Evolutionary conservation across 441 rosid species (phyloP).

Genomic region (Flueggea neowawraea): DNA sequence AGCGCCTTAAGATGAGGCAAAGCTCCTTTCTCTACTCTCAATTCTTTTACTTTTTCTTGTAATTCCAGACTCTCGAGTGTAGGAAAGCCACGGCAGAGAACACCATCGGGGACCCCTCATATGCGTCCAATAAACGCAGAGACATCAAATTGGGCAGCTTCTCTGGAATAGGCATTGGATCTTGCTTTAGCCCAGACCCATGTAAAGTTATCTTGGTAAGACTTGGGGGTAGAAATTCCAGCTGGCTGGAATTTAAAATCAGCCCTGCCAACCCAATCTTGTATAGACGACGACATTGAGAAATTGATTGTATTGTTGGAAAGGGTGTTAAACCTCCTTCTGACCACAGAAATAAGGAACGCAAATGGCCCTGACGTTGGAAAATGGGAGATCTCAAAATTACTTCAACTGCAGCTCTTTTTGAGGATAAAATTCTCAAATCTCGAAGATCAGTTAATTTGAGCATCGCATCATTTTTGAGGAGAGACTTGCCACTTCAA

Average conservation of each 20-base stretch:
- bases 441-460: too few species aligned
- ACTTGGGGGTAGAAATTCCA: slow-evolving; percentile 4
- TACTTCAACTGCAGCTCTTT: too few species aligned
- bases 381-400: too few species aligned
- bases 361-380: too few species aligned
- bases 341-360: too few species aligned
- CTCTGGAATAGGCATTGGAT: slow-evolving; percentile 6
- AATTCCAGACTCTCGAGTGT: background rate
- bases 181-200: background rate
- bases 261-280: too few species aligned
- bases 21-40: slow-evolving; percentile 10
- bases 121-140: background rate
- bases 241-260: background rate
- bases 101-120: background rate
- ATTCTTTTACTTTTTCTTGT: background rate
- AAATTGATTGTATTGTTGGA: too few species aligned
- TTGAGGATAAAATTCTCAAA: too few species aligned
- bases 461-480: too few species aligned
- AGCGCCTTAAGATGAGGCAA: background rate
- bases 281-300: too few species aligned
- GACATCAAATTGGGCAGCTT: slow-evolving; percentile 5
- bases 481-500: too few species aligned
- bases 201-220: background rate
- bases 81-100: background rate
- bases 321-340: too few species aligned